These are phyloP conservation scores for Lichtheimia hyalospora DNA, from an alignment of 371 early-diverging fungal species.

Conservation along the genomic window DNA sequence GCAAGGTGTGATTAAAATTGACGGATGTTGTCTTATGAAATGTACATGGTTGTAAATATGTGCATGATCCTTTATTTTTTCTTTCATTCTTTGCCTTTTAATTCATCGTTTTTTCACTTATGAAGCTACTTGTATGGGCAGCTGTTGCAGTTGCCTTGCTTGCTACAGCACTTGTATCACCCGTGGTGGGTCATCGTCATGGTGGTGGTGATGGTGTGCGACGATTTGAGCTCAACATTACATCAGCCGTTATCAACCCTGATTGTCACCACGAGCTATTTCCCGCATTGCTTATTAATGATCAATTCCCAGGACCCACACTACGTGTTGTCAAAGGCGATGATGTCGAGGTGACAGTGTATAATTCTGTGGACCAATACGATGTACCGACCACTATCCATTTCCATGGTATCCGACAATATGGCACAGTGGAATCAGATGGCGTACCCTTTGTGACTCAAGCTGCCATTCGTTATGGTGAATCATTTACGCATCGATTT, in stretches of 20 bases:
- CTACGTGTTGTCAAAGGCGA: conserved; percentile 39
- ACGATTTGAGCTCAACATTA: conserved; percentile 21
- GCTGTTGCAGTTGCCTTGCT: no score
- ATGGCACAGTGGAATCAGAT: conserved; percentile 31
- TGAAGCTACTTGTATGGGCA: no score
- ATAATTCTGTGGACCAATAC: conserved; percentile 15
- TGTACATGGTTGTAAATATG: no score
- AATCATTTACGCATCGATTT: conserved; percentile 46
- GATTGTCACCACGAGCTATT: conserved; percentile 24
- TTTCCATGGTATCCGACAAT: conserved; percentile 45
- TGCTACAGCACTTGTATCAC: no score
- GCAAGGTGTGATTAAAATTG: no score
- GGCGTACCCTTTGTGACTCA: conserved; percentile 66
- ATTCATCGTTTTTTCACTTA: no score
- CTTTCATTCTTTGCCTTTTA: no score
- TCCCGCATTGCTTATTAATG: conserved; percentile 29
- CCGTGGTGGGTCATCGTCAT: no score
- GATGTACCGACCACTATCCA: conserved; percentile 29
- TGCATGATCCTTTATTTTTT: no score
- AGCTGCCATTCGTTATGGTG: conserved; percentile 47
- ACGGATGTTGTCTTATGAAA: no score
- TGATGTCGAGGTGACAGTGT: conserved; percentile 30
- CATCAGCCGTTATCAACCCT: conserved; percentile 18
- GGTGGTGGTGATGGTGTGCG: conserved; percentile 5
- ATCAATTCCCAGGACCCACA: conserved; percentile 45